Percentiles rank a stretch among this genome's conserved stretches.
Conservation (phyloP, 306 rosid genomes). For the Casuarina equisetifolia region DNA sequence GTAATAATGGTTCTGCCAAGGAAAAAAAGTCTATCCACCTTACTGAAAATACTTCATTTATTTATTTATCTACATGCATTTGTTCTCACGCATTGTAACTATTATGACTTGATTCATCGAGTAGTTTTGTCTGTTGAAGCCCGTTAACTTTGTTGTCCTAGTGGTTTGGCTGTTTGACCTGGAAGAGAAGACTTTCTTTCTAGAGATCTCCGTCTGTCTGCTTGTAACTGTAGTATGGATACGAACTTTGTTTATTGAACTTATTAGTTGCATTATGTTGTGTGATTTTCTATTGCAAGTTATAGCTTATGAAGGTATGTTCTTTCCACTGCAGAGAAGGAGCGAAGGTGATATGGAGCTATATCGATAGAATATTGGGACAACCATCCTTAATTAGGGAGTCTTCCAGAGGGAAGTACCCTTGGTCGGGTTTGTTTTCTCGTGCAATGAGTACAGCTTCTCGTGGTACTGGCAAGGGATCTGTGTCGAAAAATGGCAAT, state of each 20-base stretch:
- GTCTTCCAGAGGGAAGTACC: constrained; percentile 92
- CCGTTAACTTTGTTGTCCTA: background rate
- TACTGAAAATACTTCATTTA: background rate
- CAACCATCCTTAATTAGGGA: constrained; percentile 95
- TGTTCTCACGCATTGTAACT: background rate
- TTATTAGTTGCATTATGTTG: constrained; percentile 7
- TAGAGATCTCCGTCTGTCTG: constrained; percentile 17
- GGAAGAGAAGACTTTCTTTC: background rate
- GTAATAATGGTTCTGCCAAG: background rate
- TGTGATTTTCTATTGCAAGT: constrained; percentile 9
- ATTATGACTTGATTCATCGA: background rate
- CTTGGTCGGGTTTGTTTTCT: constrained; percentile 86
- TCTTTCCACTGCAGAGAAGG: constrained; percentile 77
- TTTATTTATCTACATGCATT: background rate
- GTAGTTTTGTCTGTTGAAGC: background rate
- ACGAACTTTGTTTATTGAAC: constrained; percentile 3
- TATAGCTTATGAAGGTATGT: constrained; percentile 17
- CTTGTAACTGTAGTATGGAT: constrained; percentile 12
- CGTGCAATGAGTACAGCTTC: constrained; percentile 49
- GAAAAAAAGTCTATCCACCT: background rate
- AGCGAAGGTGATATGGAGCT: constrained; percentile 96
- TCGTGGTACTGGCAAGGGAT: constrained; percentile 32
- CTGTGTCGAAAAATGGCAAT: constrained; percentile 53
- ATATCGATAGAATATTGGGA: constrained; percentile 95
- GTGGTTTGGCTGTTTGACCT: background rate